Percentiles rank a stretch among this genome's conserved stretches.
These are phyloP conservation scores for Gaeumannomyces tritici DNA, from an alignment of 2,329 filamentous ascomycete species.

Conservation along the genomic window DNA sequence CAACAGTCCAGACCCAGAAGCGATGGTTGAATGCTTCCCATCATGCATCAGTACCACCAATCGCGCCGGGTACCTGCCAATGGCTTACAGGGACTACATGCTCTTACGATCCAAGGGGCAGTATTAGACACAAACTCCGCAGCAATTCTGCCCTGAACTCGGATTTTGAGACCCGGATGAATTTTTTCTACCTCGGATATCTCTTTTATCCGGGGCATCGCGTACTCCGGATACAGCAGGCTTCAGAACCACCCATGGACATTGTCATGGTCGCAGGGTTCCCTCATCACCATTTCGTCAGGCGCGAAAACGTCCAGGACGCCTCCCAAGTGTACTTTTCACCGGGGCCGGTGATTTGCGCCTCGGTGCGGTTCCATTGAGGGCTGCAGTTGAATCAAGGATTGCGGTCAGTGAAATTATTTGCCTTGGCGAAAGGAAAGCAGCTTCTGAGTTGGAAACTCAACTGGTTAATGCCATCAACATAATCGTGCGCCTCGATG, in stretches of 20 bases:
- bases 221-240: too few relatives aligned
- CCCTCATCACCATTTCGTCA: conserved; percentile 1
- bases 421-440: not conserved
- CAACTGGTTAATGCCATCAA: conserved; percentile 65
- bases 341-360: conserved; percentile 30
- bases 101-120: not conserved
- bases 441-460: conserved; percentile 17
- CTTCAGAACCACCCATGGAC: too few relatives aligned
- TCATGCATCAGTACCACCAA: conserved; percentile 29
- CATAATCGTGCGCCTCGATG: conserved; percentile 69
- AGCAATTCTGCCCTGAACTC: too few relatives aligned
- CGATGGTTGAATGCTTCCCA: conserved; percentile 39
- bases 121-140: not conserved
- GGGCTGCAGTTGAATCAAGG: conserved; percentile 18
- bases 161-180: too few relatives aligned
- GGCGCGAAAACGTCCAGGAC: conserved; percentile 30
- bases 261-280: too few relatives aligned
- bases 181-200: too few relatives aligned
- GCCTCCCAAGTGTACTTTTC: conserved; percentile 32
- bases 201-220: too few relatives aligned
- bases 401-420: too few relatives aligned
- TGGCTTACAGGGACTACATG: conserved; percentile 3
- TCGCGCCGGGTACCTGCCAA: conserved; percentile 36
- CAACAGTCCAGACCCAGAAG: conserved; percentile 35
- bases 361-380: conserved; percentile 30